Conservation (phyloP, 495 filamentous ascomycete species). For the Hyaloscypha bicolor region DNA sequence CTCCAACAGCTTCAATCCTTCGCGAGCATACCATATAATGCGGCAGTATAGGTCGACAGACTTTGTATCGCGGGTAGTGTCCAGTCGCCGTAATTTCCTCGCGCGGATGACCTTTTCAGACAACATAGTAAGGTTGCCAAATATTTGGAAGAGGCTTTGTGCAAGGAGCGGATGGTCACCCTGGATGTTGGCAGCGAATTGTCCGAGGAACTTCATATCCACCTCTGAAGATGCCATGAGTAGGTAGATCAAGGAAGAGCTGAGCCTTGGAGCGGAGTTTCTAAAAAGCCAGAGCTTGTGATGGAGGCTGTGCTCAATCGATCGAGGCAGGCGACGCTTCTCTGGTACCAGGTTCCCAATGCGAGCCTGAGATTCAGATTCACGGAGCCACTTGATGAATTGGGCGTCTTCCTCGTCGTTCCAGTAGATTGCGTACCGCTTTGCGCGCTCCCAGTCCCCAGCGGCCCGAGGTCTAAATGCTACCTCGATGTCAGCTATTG, state of each 20-base stretch:
- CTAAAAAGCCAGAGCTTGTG: background rate
- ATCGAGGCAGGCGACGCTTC: background rate
- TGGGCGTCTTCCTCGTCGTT: background rate
- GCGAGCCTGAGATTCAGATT: background rate
- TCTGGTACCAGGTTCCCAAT: background rate
- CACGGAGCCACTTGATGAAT: background rate
- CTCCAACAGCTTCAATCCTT: slow-evolving; percentile 85
- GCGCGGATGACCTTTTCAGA: slow-evolving; percentile 83
- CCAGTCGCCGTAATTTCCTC: slow-evolving; percentile 79
- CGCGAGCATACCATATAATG: slow-evolving; percentile 93
- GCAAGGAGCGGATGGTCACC: slow-evolving; percentile 75
- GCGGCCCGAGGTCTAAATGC: background rate
- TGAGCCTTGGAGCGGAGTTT: background rate
- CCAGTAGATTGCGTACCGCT: background rate
- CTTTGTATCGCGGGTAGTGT: slow-evolving; percentile 76
- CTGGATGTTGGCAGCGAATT: slow-evolving; percentile 75
- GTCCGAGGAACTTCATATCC: slow-evolving; percentile 93
- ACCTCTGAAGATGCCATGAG: slow-evolving; percentile 93
- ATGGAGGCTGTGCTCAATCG: background rate
- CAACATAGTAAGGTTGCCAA: slow-evolving; percentile 88
- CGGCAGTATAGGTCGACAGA: slow-evolving; percentile 85
- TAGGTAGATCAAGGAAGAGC: background rate
- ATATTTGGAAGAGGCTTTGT: slow-evolving; percentile 80
- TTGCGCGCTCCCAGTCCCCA: background rate
- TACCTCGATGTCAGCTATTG: background rate